Percentiles rank a stretch among this genome's conserved stretches.
Conservation (phyloP, 1,284 basidiomycete genomes). For the Sanghuangporus baumii region DNA sequence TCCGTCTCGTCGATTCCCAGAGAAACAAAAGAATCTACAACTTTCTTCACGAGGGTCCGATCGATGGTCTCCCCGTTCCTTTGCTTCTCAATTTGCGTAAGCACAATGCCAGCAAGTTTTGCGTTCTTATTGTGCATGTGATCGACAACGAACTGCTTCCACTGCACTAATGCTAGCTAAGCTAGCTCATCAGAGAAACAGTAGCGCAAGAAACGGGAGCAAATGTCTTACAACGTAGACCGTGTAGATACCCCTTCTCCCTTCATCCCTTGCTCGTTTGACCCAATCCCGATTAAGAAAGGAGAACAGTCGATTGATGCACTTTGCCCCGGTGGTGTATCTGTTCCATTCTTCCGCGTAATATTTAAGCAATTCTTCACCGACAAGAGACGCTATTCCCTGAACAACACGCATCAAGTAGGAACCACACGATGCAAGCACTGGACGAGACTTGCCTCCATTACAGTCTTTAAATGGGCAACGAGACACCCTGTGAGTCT, state of each 20-base stretch:
- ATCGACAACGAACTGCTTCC: conserved; percentile 90
- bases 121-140: conserved; percentile 83
- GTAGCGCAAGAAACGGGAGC: conserved; percentile 2
- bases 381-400: conserved; percentile 77
- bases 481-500: conserved; percentile 84
- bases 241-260: conserved; percentile 89
- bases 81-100: conserved; percentile 89
- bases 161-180: conserved; percentile 94
- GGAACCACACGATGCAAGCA: conserved; percentile 14
- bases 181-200: not conserved
- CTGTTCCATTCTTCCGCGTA: conserved; percentile 94
- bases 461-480: conserved; percentile 64
- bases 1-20: conserved; percentile 92
- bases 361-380: conserved; percentile 87
- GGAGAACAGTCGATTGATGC: conserved; percentile 92
- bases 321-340: conserved; percentile 95
- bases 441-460: conserved; percentile 43
- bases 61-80: conserved; percentile 94
- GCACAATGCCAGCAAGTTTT: conserved; percentile 80
- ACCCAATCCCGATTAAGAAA: conserved; percentile 99
- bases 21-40: conserved; percentile 95
- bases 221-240: conserved; percentile 84
- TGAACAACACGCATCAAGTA: conserved; percentile 28
- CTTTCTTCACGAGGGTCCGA: conserved; percentile 90
- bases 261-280: conserved; percentile 93